Conservation (phyloP, 495 filamentous ascomycete genomes). For the Stereocaulon alpinum region DNA sequence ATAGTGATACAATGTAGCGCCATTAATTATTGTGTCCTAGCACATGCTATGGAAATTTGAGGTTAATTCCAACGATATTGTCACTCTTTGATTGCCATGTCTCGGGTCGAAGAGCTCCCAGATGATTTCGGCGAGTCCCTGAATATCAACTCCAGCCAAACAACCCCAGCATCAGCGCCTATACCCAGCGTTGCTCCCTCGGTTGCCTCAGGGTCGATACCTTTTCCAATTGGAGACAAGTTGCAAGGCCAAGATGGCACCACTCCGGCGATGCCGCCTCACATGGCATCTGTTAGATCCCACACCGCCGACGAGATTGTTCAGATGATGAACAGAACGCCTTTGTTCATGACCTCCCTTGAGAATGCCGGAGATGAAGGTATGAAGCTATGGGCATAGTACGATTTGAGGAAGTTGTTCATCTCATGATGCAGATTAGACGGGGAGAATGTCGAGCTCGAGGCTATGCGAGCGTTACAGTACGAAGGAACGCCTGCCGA, state of each 20-base stretch:
- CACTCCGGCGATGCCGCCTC: slow-evolving; percentile 44
- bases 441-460: slow-evolving; percentile 62
- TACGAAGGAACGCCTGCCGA: slow-evolving; percentile 87
- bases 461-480: slow-evolving; percentile 78
- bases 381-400: slow-evolving; percentile 20
- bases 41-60: too few relatives aligned
- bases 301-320: slow-evolving; percentile 62
- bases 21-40: too few relatives aligned
- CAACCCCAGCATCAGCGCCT: slow-evolving; percentile 8
- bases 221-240: slow-evolving; percentile 38
- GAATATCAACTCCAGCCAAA: not conserved
- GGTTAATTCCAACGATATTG: too few relatives aligned
- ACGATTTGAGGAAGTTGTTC: slow-evolving; percentile 1
- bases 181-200: slow-evolving; percentile 14
- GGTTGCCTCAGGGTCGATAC: slow-evolving; percentile 28
- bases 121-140: slow-evolving; percentile 40
- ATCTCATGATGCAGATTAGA: slow-evolving; percentile 24
- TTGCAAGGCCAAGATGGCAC: slow-evolving; percentile 25
- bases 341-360: slow-evolving; percentile 91
- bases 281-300: slow-evolving; percentile 45
- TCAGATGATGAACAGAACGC: slow-evolving; percentile 65
- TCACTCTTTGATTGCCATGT: not conserved
- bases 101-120: slow-evolving; percentile 39
- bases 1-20: too few relatives aligned
- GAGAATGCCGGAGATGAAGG: slow-evolving; percentile 54